Evolutionary conservation across 2,329 filamentous ascomycete species (phyloP).

Genomic region (Beauveria scarabaeidicola): DNA sequence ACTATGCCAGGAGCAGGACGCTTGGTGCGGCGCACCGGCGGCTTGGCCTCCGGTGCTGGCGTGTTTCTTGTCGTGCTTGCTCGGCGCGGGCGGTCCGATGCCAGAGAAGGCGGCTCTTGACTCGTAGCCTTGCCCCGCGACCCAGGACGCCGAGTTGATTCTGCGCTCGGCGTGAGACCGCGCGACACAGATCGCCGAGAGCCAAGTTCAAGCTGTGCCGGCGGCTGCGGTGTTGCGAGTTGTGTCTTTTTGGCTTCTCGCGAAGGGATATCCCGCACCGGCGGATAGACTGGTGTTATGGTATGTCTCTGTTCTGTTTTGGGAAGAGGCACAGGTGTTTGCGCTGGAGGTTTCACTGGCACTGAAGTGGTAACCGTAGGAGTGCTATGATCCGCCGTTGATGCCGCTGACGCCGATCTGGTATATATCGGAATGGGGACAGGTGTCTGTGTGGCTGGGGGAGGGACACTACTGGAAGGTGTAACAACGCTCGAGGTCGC

Average conservation of each 20-base stretch:
- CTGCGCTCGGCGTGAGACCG: constrained; percentile 27
- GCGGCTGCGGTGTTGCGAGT: not conserved
- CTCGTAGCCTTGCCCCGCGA: constrained; percentile 46
- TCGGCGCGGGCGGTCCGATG: constrained; percentile 45
- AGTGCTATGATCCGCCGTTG: constrained; percentile 21
- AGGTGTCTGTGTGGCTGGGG: constrained; percentile 31
- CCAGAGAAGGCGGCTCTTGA: constrained; percentile 42
- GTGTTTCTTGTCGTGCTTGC: constrained; percentile 50
- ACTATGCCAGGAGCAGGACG: constrained; percentile 65
- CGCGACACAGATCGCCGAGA: constrained; percentile 26
- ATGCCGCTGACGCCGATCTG: constrained; percentile 20
- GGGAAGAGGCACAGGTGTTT: constrained; percentile 31
- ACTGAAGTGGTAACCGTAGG: constrained; percentile 20
- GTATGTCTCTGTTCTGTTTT: constrained; percentile 22
- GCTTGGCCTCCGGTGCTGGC: constrained; percentile 41
- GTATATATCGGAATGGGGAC: constrained; percentile 30
- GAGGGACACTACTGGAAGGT: constrained; percentile 8
- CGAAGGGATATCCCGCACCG: constrained; percentile 19
- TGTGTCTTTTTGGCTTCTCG: constrained; percentile 22
- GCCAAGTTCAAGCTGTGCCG: constrained; percentile 17
- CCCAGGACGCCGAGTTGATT: constrained; percentile 34
- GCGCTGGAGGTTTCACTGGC: constrained; percentile 24
- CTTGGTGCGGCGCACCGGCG: constrained; percentile 52
- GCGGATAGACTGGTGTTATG: constrained; percentile 24
- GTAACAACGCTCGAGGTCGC: constrained; percentile 12